Conservation (phyloP, 371 early-diverging fungal species). For the Actinomortierella wolfii region DNA sequence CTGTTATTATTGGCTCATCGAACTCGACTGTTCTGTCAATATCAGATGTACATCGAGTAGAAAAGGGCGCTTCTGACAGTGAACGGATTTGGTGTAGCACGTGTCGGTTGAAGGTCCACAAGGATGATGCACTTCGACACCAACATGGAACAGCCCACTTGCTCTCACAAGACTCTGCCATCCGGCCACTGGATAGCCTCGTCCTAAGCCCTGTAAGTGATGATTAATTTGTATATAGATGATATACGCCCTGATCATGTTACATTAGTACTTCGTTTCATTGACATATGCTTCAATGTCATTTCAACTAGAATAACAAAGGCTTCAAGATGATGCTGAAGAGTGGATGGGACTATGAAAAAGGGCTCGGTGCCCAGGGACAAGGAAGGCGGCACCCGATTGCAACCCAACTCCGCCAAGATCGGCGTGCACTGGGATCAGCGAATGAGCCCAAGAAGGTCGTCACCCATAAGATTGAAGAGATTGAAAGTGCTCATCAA, state of each 20-base stretch:
- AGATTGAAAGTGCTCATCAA: conserved; percentile 24
- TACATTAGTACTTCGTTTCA: neutral
- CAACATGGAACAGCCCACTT: conserved; percentile 31
- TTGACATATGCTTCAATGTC: neutral
- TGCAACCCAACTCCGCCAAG: conserved; percentile 54
- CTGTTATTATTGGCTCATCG: no score
- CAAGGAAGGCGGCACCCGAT: conserved; percentile 57
- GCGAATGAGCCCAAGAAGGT: conserved; percentile 21
- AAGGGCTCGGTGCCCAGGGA: conserved; percentile 53
- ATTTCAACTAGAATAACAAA: conserved; percentile 23
- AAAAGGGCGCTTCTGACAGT: no score
- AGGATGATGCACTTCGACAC: conserved; percentile 26
- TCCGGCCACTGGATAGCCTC: conserved; percentile 25
- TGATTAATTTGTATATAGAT: neutral
- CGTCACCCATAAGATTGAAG: conserved; percentile 36
- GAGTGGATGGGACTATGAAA: conserved; percentile 61
- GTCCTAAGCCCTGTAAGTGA: conserved; percentile 29
- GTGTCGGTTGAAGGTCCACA: conserved; percentile 28
- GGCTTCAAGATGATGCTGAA: conserved; percentile 55
- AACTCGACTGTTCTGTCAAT: no score
- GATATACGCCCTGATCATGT: no score
- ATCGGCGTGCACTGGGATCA: conserved; percentile 52
- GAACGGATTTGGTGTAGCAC: no score
- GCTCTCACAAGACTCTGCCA: conserved; percentile 29
- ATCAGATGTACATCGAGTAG: no score